Evolutionary conservation across 2,329 filamentous ascomycete genomes (phyloP).

Genomic region (Cyclaneusma minus): DNA sequence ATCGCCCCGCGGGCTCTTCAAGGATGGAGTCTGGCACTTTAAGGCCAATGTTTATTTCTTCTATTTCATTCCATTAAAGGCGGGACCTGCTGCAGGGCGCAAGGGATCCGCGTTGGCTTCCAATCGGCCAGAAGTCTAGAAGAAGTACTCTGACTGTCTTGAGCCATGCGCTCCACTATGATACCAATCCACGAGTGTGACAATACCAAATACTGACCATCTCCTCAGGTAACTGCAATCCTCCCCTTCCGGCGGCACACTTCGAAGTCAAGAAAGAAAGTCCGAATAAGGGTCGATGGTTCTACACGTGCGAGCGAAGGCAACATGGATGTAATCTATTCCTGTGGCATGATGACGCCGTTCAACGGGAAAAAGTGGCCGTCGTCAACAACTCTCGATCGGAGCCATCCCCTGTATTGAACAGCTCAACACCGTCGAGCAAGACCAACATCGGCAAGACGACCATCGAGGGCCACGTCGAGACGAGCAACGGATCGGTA

Average conservation of each 20-base stretch:
- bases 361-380: slow-evolving; percentile 24
- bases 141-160: too few species aligned
- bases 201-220: background rate
- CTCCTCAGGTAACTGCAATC: slow-evolving; percentile 30
- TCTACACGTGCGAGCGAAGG: slow-evolving; percentile 35
- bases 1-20: too few species aligned
- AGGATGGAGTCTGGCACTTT: slow-evolving; percentile 6
- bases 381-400: slow-evolving; percentile 28
- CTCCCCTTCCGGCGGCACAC: slow-evolving; percentile 30
- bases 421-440: slow-evolving; percentile 5
- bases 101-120: too few species aligned
- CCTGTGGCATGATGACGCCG: slow-evolving; percentile 38
- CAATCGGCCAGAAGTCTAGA: too few species aligned
- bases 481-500: slow-evolving; percentile 7
- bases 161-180: too few species aligned
- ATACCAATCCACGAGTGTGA: background rate
- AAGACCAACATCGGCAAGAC: slow-evolving; percentile 6
- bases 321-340: slow-evolving; percentile 37
- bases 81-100: too few species aligned
- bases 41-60: background rate
- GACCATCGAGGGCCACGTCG: slow-evolving; percentile 5
- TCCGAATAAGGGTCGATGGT: slow-evolving; percentile 32
- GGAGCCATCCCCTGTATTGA: slow-evolving; percentile 16
- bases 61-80: too few species aligned
- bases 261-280: slow-evolving; percentile 33